A percentile compares a stretch with the other conserved stretches of the same genome.
phyloP scores from a whole-genome alignment of 1,139 yeast genomes.

The Chernovozyma sophiae-reginae region DNA sequence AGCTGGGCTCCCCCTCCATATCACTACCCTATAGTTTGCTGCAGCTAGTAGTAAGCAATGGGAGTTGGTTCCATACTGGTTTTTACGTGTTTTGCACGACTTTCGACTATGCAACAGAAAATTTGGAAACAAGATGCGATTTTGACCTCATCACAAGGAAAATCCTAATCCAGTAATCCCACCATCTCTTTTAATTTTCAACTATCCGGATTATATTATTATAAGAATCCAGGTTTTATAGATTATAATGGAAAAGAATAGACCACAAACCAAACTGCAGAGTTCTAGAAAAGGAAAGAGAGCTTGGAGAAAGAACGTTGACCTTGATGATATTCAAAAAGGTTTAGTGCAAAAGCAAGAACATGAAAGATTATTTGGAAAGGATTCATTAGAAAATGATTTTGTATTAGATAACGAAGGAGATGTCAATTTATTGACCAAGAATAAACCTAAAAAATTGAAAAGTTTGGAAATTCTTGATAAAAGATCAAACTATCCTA shows the following conservation, averaged over 20 bases:
- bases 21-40: too few relatives aligned
- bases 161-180: neutral
- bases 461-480: slow-evolving; percentile 74
- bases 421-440: slow-evolving; percentile 30
- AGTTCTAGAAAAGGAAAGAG: slow-evolving; percentile 86
- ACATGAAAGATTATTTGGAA: slow-evolving; percentile 63
- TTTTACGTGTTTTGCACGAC: neutral
- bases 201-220: neutral
- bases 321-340: slow-evolving; percentile 69
- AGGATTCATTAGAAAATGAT: slow-evolving; percentile 32
- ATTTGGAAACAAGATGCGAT: neutral
- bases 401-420: slow-evolving; percentile 75
- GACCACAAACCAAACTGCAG: slow-evolving; percentile 35
- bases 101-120: too few relatives aligned
- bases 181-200: neutral
- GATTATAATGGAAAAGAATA: slow-evolving; percentile 12
- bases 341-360: slow-evolving; percentile 70
- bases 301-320: slow-evolving; percentile 96
- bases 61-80: too few relatives aligned
- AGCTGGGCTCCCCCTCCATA: neutral
- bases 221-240: slow-evolving; percentile 1
- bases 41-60: too few relatives aligned
- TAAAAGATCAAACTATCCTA: slow-evolving; percentile 76
- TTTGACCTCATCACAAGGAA: neutral
- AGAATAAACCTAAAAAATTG: slow-evolving; percentile 38